A percentile compares a stretch with the other conserved stretches of the same genome.
phyloP scores from a whole-genome alignment of 1,139 yeast genomes.

The Lodderomyces jiufengensis region DNA sequence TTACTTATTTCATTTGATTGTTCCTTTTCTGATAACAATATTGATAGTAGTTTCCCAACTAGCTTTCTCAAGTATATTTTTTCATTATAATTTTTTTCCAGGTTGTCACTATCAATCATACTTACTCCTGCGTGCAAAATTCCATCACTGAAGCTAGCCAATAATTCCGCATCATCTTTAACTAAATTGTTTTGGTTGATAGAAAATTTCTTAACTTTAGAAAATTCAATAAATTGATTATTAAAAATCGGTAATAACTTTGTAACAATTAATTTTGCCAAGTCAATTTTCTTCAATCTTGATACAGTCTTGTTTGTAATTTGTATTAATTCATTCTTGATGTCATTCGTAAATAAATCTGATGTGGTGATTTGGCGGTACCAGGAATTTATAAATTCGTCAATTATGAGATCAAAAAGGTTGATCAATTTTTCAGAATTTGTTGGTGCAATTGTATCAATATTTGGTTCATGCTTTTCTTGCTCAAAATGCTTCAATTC shows the following conservation, averaged over 20 bases:
- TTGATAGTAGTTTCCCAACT: constrained; percentile 46
- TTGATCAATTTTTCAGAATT: neutral
- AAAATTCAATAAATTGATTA: constrained; percentile 56
- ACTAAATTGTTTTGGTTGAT: constrained; percentile 28
- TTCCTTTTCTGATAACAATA: constrained; percentile 49
- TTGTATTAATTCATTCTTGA: constrained; percentile 46
- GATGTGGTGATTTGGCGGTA: constrained; percentile 47
- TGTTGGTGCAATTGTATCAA: neutral
- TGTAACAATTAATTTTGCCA: constrained; percentile 55
- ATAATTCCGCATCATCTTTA: constrained; percentile 53
- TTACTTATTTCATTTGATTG: constrained; percentile 45
- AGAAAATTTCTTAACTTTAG: constrained; percentile 14
- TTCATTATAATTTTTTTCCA: constrained; percentile 38
- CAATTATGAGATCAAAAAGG: constrained; percentile 48
- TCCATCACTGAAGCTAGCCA: constrained; percentile 55
- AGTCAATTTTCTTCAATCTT: constrained; percentile 45
- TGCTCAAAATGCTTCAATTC: constrained; percentile 15
- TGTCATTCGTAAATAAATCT: constrained; percentile 49
- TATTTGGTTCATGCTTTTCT: constrained; percentile 10
- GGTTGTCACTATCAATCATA: constrained; percentile 27
- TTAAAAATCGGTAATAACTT: constrained; percentile 63
- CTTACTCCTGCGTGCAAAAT: constrained; percentile 62
- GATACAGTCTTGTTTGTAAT: constrained; percentile 39
- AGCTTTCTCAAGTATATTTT: constrained; percentile 49
- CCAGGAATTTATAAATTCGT: constrained; percentile 70